Base-by-base conservation (phyloP, 2,329 filamentous ascomycete genomes). In the Microdochium bolleyi region DNA sequence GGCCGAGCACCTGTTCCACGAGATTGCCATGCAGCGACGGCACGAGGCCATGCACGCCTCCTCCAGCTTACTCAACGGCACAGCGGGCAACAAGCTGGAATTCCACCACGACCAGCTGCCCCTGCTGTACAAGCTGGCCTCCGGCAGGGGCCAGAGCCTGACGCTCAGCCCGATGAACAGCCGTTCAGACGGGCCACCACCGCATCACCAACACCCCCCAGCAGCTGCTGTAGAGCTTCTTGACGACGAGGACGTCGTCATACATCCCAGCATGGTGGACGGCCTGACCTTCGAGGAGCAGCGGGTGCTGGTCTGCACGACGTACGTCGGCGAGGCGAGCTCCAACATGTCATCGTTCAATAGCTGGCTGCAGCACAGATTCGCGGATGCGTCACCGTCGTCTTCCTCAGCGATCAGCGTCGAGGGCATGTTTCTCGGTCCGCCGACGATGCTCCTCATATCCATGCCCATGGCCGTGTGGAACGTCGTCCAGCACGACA, bases 341-440 rank as follows among this genome's bases (percentile, higher is more conserved):
- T 74, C 80, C 13, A 82, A 85, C 56, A 85, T 85, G 81, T 77
- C 79, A 2, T 84, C 76, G 24, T 85, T 85, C 62, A 79, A 83
- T 54, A 78, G 83, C 56, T 86, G 83, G 83, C 71, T 86, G n/a
- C 77, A 81, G 48, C 78, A 80, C 57, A 21, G 41, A 19, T 16
- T 19, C 19, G 41, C 14, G 5, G 41, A 46, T 19, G 16, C 22
- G 10, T 76, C 76, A 1, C 80, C 82, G 1, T 67, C 76, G 0
- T 73, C 80, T 2, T 78, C 78, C 1, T 73, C 78, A 16, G 82
- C 79, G 58, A 80, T 86, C 53, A 74, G 77, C 7, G 81, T 86
- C 3, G 83, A 86, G 62, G 83, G 82, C 58, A 85, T 86, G 80
- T 86, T 86, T 56, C 69, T 85, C 19, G 83, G 83, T 0, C 83